Percentiles rank a stretch among this genome's conserved stretches.
Evolutionary conservation across 805 yeast species (phyloP).

Genomic region (Kluyveromyces starmeri): DNA sequence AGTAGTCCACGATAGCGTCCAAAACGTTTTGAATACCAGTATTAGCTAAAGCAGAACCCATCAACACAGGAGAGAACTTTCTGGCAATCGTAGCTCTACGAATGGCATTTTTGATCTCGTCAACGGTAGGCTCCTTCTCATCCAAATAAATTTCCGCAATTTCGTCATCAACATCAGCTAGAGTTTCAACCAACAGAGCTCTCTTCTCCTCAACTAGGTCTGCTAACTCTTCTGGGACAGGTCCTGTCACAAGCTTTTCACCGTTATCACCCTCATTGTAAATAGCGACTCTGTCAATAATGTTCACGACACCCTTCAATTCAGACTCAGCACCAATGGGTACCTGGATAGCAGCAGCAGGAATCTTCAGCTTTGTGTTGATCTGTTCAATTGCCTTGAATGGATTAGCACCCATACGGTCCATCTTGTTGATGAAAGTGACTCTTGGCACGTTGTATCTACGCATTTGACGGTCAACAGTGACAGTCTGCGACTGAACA

Average conservation of each 20-base stretch:
- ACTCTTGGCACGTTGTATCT: constrained; percentile 95
- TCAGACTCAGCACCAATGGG: constrained; percentile 92
- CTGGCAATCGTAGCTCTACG: constrained; percentile 93
- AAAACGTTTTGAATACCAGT: constrained; percentile 91
- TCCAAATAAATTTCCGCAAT: constrained; percentile 89
- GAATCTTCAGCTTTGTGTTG: constrained; percentile 75
- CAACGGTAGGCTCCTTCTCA: constrained; percentile 77
- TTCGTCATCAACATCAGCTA: constrained; percentile 97
- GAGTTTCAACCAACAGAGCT: constrained; percentile 73
- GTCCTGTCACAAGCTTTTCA: constrained; percentile 57
- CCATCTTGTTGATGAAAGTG: constrained; percentile 97
- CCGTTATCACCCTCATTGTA: constrained; percentile 91
- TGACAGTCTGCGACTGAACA: constrained; percentile 96
- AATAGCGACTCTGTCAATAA: constrained; percentile 77
- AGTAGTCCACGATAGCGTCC: constrained; percentile 90
- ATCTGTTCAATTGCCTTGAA: constrained; percentile 91
- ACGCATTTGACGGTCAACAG: constrained; percentile 98
- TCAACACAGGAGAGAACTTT: constrained; percentile 96
- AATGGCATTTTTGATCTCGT: constrained; percentile 81
- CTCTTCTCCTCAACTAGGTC: constrained; percentile 89
- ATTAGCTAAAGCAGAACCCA: constrained; percentile 98
- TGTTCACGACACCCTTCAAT: constrained; percentile 82
- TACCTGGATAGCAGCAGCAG: constrained; percentile 96
- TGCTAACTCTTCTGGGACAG: constrained; percentile 69
- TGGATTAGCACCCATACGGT: constrained; percentile 98